Evolutionary conservation across 331 rosid genomes (phyloP).

Genomic region (Prunus yedoensis): DNA sequence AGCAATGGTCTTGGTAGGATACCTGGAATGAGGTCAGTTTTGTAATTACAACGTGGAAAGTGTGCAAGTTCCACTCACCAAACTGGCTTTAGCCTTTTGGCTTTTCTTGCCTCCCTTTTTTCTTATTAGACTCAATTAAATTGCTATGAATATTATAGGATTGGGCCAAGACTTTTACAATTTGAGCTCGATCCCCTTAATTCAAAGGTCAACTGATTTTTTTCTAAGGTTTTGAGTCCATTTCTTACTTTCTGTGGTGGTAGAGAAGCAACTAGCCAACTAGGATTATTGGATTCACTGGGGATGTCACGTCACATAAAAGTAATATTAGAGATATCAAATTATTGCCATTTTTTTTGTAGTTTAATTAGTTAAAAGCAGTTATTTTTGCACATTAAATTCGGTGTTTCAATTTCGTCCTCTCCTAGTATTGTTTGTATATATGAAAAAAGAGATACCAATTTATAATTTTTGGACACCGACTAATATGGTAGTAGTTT

Average conservation of each 20-base stretch:
- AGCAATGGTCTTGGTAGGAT: constrained; percentile 10
- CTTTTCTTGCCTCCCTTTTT: not conserved
- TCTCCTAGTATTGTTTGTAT: too few relatives aligned
- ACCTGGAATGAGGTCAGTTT: constrained; percentile 29
- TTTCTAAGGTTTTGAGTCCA: not conserved
- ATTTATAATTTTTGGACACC: too few relatives aligned
- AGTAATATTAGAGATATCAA: not conserved
- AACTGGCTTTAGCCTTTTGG: constrained; percentile 16
- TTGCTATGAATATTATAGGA: not conserved
- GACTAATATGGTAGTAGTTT: too few relatives aligned
- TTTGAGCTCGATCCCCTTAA: not conserved
- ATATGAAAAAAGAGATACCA: too few relatives aligned
- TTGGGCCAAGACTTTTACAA: too few relatives aligned
- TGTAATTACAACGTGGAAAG: constrained; percentile 32
- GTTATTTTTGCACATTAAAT: too few relatives aligned
- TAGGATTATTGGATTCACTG: not conserved
- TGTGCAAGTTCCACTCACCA: constrained; percentile 34
- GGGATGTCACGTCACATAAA: not conserved
- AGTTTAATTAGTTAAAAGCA: too few relatives aligned
- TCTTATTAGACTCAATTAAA: not conserved
- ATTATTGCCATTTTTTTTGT: rapidly evolving
- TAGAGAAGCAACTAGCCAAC: not conserved
- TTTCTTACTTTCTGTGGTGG: not conserved
- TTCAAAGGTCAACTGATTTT: not conserved
- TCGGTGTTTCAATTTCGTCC: rapidly evolving